Evolutionary conservation across 2,329 filamentous ascomycete genomes (phyloP).

Genomic region (Metarhizium robertsii): DNA sequence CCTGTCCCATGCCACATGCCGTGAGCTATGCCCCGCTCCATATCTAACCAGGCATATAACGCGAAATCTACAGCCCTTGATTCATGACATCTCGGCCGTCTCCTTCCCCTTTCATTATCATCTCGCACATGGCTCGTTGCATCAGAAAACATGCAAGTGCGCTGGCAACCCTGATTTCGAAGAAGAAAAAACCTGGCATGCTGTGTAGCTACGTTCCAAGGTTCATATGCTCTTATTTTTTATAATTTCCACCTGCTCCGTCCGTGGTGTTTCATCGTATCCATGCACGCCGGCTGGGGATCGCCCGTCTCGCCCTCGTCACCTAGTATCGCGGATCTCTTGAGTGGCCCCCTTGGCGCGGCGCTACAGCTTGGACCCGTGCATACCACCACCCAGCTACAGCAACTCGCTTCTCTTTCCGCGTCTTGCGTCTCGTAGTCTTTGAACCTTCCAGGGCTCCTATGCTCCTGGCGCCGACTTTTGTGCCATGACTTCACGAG

Average conservation of each 20-base stretch:
- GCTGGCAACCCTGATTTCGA: background rate
- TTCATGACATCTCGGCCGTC: background rate
- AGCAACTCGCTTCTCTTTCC: background rate
- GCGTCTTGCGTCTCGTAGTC: background rate
- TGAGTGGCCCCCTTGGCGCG: background rate
- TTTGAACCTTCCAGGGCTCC: background rate
- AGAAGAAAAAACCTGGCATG: background rate
- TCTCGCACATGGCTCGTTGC: background rate
- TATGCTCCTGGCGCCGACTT: slow-evolving; percentile 5
- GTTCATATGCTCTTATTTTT: background rate
- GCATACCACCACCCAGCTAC: background rate
- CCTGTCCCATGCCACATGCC: background rate
- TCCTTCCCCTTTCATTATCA: background rate
- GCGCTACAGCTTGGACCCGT: background rate
- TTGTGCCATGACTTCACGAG: slow-evolving; percentile 64
- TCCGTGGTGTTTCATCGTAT: background rate
- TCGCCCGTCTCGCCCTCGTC: too few relatives aligned
- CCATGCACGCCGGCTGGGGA: too few relatives aligned
- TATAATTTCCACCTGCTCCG: background rate
- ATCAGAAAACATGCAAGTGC: background rate
- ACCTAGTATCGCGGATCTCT: background rate
- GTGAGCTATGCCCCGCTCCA: background rate
- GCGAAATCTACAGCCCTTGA: background rate
- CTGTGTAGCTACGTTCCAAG: background rate
- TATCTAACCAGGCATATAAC: slow-evolving; percentile 2